A percentile compares a stretch with the other conserved stretches of the same genome.
These are phyloP conservation scores for Rhodotorula babjevae DNA, from an alignment of 768 basidiomycete genomes.

Conservation along the genomic window DNA sequence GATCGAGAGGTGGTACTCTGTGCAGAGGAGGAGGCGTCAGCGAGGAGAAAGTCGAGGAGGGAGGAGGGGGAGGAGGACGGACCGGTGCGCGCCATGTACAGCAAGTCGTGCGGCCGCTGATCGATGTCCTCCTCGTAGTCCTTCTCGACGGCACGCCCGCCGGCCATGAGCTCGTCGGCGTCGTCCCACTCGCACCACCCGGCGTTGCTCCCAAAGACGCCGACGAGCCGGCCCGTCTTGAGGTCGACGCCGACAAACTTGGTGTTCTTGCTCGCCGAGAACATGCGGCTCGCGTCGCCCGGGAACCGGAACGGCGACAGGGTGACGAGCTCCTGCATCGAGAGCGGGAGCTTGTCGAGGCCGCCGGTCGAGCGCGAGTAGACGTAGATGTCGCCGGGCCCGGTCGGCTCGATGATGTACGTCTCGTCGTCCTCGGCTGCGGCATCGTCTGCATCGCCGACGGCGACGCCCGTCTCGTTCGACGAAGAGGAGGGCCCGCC, in stretches of 20 bases:
- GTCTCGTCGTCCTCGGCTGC: constrained; percentile 54
- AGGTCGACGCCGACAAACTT: constrained; percentile 55
- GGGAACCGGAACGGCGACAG: constrained; percentile 78
- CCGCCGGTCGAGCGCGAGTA: constrained; percentile 52
- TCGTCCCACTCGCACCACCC: constrained; percentile 45
- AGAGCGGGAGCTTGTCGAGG: constrained; percentile 80
- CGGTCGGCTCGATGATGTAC: constrained; percentile 92
- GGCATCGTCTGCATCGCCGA: constrained; percentile 41
- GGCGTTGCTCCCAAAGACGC: constrained; percentile 39
- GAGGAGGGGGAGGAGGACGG: constrained; percentile 38
- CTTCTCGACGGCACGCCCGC: constrained; percentile 14
- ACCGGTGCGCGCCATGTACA: constrained; percentile 68
- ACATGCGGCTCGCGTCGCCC: constrained; percentile 62
- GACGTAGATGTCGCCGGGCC: constrained; percentile 79
- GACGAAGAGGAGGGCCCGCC: constrained; percentile 35
- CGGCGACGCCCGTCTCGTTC: constrained; percentile 18
- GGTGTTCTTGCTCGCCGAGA: constrained; percentile 87
- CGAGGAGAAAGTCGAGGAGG: neutral
- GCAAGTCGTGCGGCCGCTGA: constrained; percentile 45
- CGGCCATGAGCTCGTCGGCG: constrained; percentile 18
- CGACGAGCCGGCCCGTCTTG: constrained; percentile 68
- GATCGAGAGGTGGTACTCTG: constrained; percentile 87
- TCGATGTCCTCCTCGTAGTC: constrained; percentile 43
- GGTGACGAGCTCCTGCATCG: constrained; percentile 88
- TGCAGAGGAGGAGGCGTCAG: constrained; percentile 4